A percentile compares a stretch with the other conserved stretches of the same genome.
phyloP scores from a whole-genome alignment of 305 asterid genomes.

The Solanum hybrid region DNA sequence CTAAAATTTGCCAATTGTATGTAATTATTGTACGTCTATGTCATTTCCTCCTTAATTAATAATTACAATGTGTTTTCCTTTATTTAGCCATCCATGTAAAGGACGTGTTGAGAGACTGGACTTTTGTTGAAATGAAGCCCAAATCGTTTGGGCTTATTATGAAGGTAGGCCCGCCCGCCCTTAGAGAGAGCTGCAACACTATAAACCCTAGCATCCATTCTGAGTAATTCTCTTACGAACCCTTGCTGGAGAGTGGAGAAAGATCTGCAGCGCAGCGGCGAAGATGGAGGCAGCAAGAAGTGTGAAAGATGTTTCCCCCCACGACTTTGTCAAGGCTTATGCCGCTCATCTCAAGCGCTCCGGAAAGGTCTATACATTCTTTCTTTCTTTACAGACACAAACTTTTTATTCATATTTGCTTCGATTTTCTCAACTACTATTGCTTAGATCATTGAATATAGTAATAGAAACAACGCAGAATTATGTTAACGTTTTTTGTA shows the following conservation, averaged over 20 bases:
- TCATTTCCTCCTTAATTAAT: too few relatives aligned
- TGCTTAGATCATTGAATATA: too few relatives aligned
- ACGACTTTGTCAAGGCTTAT: slow-evolving; percentile 74
- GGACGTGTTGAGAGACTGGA: neutral
- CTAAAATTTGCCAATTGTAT: too few relatives aligned
- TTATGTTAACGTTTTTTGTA: neutral
- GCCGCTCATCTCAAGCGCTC: slow-evolving; percentile 87
- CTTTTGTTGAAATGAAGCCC: neutral
- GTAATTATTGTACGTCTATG: too few relatives aligned
- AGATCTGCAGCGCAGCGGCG: neutral
- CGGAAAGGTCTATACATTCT: slow-evolving; percentile 49
- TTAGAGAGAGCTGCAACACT: neutral
- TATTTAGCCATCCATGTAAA: neutral
- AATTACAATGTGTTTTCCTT: neutral
- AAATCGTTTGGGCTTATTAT: neutral
- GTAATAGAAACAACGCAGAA: neutral
- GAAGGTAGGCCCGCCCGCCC: neutral
- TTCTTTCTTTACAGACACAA: too few relatives aligned
- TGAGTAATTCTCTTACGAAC: neutral
- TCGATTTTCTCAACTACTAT: neutral
- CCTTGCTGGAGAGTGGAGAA: neutral
- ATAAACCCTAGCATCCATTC: neutral
- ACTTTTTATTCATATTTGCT: neutral
- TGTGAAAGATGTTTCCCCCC: slow-evolving; percentile 84
- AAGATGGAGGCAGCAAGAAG: slow-evolving; percentile 54